These are phyloP conservation scores for Prosopis cineraria DNA, from an alignment of 306 rosid genomes.

Conservation along the genomic window DNA sequence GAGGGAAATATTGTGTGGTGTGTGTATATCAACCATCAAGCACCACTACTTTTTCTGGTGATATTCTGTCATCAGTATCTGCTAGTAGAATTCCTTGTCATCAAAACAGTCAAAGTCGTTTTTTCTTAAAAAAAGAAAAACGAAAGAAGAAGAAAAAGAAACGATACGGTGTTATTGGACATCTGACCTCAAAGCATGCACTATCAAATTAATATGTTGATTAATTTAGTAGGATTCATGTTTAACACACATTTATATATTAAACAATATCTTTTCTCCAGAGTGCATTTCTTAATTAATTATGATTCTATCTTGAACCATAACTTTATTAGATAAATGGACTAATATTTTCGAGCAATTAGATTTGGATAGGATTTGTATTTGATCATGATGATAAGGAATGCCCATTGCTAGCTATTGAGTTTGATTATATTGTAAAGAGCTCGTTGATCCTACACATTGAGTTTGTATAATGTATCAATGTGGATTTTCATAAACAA, in stretches of 20 bases:
- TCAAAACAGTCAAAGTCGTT: conserved; percentile 28
- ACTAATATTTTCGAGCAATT: not conserved
- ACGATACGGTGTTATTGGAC: conserved; percentile 5
- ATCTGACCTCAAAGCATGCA: conserved; percentile 29
- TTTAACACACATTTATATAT: conserved; percentile 21
- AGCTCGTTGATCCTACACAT: not conserved
- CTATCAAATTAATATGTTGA: not conserved
- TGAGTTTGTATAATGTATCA: not conserved
- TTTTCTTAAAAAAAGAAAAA: not conserved
- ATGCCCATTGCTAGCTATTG: not conserved
- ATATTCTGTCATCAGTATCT: not conserved
- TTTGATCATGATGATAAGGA: not conserved
- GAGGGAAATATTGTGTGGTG: not conserved
- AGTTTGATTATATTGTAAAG: not conserved
- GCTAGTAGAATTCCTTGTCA: not conserved
- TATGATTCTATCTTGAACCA: not conserved
- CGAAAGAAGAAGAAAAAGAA: no score
- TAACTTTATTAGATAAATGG: not conserved
- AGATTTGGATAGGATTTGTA: not conserved
- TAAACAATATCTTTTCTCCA: not conserved
- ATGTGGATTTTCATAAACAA: not conserved
- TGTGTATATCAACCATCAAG: not conserved
- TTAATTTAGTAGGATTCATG: not conserved
- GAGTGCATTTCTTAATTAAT: not conserved
- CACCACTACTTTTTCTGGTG: not conserved